phyloP scores from a whole-genome alignment of 2,329 filamentous ascomycete species.

The Colletotrichum chrysophilum region DNA sequence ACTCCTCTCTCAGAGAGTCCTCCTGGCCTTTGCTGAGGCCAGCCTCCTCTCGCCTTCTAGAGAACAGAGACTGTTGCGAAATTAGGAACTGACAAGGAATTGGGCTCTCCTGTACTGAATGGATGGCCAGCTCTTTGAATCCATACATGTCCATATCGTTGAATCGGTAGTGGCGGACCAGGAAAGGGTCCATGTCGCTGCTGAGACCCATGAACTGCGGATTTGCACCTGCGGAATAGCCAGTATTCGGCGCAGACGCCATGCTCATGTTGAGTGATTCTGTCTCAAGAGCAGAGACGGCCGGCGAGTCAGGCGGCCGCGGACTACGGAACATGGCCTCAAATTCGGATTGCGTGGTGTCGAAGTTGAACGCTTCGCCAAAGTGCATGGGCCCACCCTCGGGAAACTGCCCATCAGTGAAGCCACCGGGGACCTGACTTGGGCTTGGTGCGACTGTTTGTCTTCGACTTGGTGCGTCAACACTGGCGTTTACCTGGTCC shows the following conservation, averaged over 20 bases:
- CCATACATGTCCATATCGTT: slow-evolving; percentile 20
- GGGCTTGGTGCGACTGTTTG: not conserved
- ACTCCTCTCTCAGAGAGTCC: not conserved
- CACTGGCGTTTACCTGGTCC: not conserved
- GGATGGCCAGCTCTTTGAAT: slow-evolving; percentile 26
- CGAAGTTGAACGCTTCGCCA: slow-evolving; percentile 4
- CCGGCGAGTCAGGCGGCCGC: not conserved
- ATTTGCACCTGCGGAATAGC: not conserved
- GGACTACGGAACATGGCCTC: slow-evolving; percentile 15
- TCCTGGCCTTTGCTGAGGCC: not conserved
- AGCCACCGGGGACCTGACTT: not conserved
- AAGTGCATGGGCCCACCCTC: not conserved
- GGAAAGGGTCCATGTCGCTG: slow-evolving; percentile 25
- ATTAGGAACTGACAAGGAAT: slow-evolving; percentile 22
- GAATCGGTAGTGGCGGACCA: slow-evolving; percentile 17
- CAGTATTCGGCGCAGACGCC: not conserved
- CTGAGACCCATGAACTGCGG: slow-evolving; percentile 8
- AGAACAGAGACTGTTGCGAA: slow-evolving; percentile 17
- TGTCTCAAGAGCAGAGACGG: not conserved
- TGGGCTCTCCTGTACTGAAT: slow-evolving; percentile 15
- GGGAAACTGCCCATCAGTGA: not conserved
- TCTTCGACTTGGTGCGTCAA: not conserved
- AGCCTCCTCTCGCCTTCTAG: slow-evolving; percentile 18
- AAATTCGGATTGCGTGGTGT: slow-evolving; percentile 5
- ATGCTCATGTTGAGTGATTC: not conserved